These are phyloP conservation scores for Epicoccum sorghinum DNA, from an alignment of 2,329 filamentous ascomycete species.

Conservation along the genomic window DNA sequence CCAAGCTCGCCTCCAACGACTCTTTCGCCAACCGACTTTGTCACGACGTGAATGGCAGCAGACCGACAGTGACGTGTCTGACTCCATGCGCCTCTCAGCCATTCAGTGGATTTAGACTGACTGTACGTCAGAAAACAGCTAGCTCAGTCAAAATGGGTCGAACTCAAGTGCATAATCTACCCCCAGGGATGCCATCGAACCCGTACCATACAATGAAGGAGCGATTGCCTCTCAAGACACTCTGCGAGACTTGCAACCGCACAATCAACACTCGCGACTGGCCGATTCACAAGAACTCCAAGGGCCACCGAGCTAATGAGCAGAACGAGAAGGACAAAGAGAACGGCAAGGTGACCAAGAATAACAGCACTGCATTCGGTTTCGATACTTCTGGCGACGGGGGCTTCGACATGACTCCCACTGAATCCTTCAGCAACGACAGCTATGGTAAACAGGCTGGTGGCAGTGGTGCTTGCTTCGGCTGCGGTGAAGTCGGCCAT, in stretches of 20 bases:
- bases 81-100: too few relatives aligned
- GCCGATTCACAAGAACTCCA: conserved; percentile 39
- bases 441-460: conserved; percentile 24
- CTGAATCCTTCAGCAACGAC: conserved; percentile 51
- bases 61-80: too few relatives aligned
- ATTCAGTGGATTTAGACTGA: too few relatives aligned
- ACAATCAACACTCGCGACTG: conserved; percentile 41
- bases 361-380: conserved; percentile 3
- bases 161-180: background rate
- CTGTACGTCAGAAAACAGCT: background rate
- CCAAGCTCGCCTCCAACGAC: too few relatives aligned
- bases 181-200: conserved; percentile 20
- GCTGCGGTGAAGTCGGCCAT: conserved; percentile 34
- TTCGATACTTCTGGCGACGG: background rate
- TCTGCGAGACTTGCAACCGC: conserved; percentile 43
- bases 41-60: too few relatives aligned
- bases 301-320: conserved; percentile 38
- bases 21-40: too few relatives aligned
- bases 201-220: conserved; percentile 36
- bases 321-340: conserved; percentile 27
- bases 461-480: conserved; percentile 30
- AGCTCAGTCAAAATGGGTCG: background rate
- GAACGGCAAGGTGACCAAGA: conserved; percentile 18
- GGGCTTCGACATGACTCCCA: conserved; percentile 11
- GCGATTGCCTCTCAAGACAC: conserved; percentile 22